Base-by-base conservation (phyloP, 257 asterid genomes). In the Solanum corneliomulleri region DNA sequence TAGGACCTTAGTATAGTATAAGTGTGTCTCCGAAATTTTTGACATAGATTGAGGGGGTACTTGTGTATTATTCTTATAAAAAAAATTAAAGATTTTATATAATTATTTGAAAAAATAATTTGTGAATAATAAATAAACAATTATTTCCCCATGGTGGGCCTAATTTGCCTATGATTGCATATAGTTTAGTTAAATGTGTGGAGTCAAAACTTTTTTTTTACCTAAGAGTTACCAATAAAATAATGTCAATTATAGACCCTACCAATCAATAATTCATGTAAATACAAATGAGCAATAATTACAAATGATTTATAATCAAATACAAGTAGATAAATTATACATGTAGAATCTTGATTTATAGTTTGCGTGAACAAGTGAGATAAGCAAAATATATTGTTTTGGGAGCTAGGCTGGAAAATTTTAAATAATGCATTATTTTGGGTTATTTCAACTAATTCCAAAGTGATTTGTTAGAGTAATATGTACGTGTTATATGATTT, bases 191-290 rank as follows among this genome's bases (percentile, higher is more conserved):
- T 56, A 58, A 58, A 58, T 58, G n/a, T 11, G 8, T n/a, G 49
- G 76, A 47, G 84, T 49, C 37, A 85, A 82, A 90, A n/a, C n/a
- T 85, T 86, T 15, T 25, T 15, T 25, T 86, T 69, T 9, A 88
- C 69, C 66, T 14, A 90, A 47, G 88, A 71, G 58, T 89, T 76
- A 56, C 88, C 77, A 87, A 88, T 87, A 85, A 89, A 89, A 86
- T 86, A 87, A 86, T 39, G 88, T 45, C 47, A 64, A 88, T n/a
- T 78, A 68, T 89, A 93, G 94, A 87, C 95, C 96, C 95, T 47
- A 87, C 87, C 90, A 90, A 90, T 88, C 89, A 93, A 93, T 87
- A 93, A 85, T 91, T 85, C 92, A 93, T 89, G 44, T 91, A 89
- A 93, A 89, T 93, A 93, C 91, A 89, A 91, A 91, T 87, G 90